These are phyloP conservation scores for Diutina catenulata DNA, from an alignment of 1,139 yeast genomes.

Conservation along the genomic window DNA sequence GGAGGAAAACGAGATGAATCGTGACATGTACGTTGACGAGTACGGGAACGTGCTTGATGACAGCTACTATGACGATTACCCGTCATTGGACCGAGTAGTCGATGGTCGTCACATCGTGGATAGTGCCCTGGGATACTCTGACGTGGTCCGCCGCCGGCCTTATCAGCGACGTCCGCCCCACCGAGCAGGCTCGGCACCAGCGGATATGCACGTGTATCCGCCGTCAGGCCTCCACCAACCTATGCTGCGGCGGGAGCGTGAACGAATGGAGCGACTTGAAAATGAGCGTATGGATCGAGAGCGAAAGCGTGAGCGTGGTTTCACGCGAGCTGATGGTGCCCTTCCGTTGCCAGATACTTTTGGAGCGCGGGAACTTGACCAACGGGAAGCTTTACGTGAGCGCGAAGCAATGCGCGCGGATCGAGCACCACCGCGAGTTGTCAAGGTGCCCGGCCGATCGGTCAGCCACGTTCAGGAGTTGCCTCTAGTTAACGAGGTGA, in stretches of 20 bases:
- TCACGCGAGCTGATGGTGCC: constrained; percentile 4
- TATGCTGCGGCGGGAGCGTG: too few relatives aligned
- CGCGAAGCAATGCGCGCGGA: too few relatives aligned
- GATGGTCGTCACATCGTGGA: not conserved
- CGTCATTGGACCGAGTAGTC: constrained; percentile 1
- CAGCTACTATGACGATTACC: constrained; percentile 4
- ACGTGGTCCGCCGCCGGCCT: not conserved
- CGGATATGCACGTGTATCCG: constrained; percentile 2
- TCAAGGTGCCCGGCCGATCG: too few relatives aligned
- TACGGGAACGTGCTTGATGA: constrained; percentile 2
- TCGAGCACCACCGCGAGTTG: not conserved
- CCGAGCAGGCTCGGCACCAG: constrained; percentile 1
- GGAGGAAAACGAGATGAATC: constrained; percentile 4
- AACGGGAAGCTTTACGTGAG: not conserved
- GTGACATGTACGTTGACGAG: constrained; percentile 3
- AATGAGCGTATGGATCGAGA: too few relatives aligned
- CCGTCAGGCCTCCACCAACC: too few relatives aligned
- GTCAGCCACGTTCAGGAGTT: constrained; percentile 16
- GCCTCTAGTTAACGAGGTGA: constrained; percentile 29
- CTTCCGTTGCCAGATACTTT: constrained; percentile 4
- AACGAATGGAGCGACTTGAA: too few relatives aligned
- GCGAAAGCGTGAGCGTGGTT: too few relatives aligned
- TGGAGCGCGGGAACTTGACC: too few relatives aligned
- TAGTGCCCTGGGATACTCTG: not conserved
- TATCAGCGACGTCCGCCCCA: not conserved